Evolutionary conservation across 2,329 filamentous ascomycete species (phyloP).

Genomic region (Pseudodiploospora longispora): DNA sequence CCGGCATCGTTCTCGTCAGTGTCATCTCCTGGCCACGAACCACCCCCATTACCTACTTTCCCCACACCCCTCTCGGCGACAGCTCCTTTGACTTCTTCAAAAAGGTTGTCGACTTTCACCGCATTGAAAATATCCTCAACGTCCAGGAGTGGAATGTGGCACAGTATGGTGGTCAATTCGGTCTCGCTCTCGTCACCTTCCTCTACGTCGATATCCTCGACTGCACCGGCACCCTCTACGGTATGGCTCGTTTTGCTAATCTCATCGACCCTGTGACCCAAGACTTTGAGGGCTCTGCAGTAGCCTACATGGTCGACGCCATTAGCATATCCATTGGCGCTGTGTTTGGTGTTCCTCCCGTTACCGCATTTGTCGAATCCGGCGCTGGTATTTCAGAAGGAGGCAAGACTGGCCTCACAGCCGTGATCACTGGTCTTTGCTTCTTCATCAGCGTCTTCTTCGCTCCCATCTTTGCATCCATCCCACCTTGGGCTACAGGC

Average conservation of each 20-base stretch:
- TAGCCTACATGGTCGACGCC: conserved; percentile 79
- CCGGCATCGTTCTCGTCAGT: conserved; percentile 73
- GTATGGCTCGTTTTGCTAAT: conserved; percentile 78
- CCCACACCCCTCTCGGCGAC: conserved; percentile 60
- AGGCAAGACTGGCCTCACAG: conserved; percentile 75
- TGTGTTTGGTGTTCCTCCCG: conserved; percentile 68
- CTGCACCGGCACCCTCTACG: conserved; percentile 78
- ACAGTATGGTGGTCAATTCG: conserved; percentile 66
- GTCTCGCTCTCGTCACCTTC: conserved; percentile 78
- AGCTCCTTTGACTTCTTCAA: conserved; percentile 78
- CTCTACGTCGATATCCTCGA: conserved; percentile 87
- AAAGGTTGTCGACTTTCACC: conserved; percentile 76
- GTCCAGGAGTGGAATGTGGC: conserved; percentile 69
- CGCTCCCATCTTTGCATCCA: conserved; percentile 82
- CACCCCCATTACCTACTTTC: conserved; percentile 74
- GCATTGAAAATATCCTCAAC: conserved; percentile 59
- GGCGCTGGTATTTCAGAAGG: conserved; percentile 85
- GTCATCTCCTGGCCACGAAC: conserved; percentile 81
- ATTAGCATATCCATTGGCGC: conserved; percentile 71
- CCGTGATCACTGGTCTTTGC: conserved; percentile 68
- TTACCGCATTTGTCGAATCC: conserved; percentile 84
- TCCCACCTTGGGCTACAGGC: conserved; percentile 82
- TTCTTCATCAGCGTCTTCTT: conserved; percentile 88
- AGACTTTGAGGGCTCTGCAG: conserved; percentile 78
- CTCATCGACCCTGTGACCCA: conserved; percentile 74